Evolutionary conservation across 306 rosid species (phyloP), one percentile per base, ranked within the genome.

Genomic region (Erythrophleum fordii): DNA sequence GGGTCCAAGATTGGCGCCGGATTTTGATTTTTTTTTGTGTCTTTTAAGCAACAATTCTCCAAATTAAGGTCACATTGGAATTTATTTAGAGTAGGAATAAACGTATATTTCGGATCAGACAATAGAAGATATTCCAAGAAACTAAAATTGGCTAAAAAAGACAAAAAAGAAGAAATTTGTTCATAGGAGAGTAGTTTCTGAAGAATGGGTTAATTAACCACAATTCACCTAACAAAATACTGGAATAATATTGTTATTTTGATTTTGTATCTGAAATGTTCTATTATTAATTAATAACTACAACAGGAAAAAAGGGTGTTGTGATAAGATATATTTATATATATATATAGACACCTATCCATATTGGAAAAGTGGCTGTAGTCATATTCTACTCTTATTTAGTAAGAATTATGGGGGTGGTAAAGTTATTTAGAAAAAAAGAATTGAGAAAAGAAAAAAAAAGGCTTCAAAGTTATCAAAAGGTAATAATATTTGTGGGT

Each of bases 1-100:
- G 53, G 65, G 78, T 49, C 78, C 88, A 81, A 67, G 59, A 85
- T 85, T 85, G 62, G 55, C 85, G 86, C 86, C 86, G 81, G 83
- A 82, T 81, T 77, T 77, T 81, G 26, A 73, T 81, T 62, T 26
- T 53, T 77, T 52, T n/a, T 39, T n/a, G n/a, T 49, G 13, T 1
- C 49, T n/a, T 12, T 20, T 20, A 64, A 68, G 16, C 20, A 76
- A 68, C 5, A 23, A 23, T 22, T 56, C 2, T 25, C 4, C 48
- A 31, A 62, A 28, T 61, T 44, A 8, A 44, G 51, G 12, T 46
- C 17, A 46, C 17, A 13, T 18, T 13, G 48, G 5, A 44, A 8
- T 44, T 44, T 8, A 44, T 44, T 8, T 44, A 46, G 51, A 2
- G 42, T 6, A 39, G 42, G 42, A 39, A 39, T 7, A 31, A 31